These are phyloP conservation scores for Trichoderma aggressivum DNA, from an alignment of 2,329 filamentous ascomycete species.

Conservation along the genomic window DNA sequence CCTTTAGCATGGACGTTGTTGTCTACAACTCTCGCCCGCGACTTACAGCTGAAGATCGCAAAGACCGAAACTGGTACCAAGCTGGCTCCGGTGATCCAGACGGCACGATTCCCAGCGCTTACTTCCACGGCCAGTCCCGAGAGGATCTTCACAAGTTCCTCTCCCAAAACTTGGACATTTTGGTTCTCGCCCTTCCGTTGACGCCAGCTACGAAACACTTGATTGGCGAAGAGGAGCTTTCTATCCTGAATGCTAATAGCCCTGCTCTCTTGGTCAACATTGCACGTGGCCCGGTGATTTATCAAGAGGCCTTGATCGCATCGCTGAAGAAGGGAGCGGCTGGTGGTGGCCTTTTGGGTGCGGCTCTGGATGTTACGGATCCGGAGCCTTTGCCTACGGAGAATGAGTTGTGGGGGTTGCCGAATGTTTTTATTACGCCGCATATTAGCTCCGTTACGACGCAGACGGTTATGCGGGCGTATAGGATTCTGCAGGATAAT, in stretches of 20 bases:
- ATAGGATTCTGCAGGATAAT: not conserved
- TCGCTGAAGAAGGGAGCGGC: not conserved
- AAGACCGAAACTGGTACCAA: not conserved
- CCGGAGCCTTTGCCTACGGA: slow-evolving; percentile 3
- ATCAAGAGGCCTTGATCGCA: not conserved
- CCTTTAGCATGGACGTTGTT: not conserved
- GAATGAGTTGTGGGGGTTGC: not conserved
- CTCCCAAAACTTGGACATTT: not conserved
- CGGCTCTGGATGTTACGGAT: not conserved
- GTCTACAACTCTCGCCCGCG: slow-evolving; percentile 10
- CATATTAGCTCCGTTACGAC: not conserved
- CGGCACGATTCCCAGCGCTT: not conserved
- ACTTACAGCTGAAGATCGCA: not conserved
- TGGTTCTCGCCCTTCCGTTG: not conserved
- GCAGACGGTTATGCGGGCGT: not conserved
- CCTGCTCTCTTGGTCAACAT: not conserved
- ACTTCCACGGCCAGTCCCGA: not conserved
- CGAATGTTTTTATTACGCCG: slow-evolving; percentile 4
- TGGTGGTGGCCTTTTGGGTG: not conserved
- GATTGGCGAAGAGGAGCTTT: slow-evolving; percentile 1
- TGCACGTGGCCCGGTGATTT: not conserved
- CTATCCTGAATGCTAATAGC: not conserved
- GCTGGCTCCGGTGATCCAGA: slow-evolving; percentile 1
- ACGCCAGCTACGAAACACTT: not conserved
- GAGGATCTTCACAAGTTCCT: not conserved